Percentiles rank a stretch among this genome's conserved stretches.
phyloP scores from a whole-genome alignment of 805 yeast genomes.

The Lachancea lanzarotensis region DNA sequence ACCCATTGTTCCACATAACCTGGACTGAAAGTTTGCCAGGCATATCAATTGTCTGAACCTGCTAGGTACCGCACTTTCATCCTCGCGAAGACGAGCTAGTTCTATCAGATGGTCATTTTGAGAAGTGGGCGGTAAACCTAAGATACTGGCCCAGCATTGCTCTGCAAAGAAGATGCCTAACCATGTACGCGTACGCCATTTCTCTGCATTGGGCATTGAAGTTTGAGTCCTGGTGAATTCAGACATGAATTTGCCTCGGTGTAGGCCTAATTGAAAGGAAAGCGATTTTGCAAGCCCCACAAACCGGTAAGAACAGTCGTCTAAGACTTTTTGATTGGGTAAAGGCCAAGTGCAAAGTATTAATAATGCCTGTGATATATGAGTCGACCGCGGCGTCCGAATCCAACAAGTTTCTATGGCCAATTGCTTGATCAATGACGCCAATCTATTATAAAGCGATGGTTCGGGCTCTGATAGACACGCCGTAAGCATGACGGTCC shows the following conservation, averaged over 20 bases:
- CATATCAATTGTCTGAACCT: slow-evolving; percentile 66
- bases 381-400: slow-evolving; percentile 87
- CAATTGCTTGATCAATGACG: slow-evolving; percentile 72
- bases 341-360: slow-evolving; percentile 88
- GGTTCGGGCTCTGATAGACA: slow-evolving; percentile 86
- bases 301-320: slow-evolving; percentile 86
- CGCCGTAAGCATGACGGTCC: slow-evolving; percentile 87
- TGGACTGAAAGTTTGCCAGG: slow-evolving; percentile 75
- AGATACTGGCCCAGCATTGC: slow-evolving; percentile 81
- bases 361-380: slow-evolving; percentile 82
- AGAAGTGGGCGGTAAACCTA: slow-evolving; percentile 83
- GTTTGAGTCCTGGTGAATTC: slow-evolving; percentile 90
- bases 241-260: slow-evolving; percentile 83
- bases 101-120: slow-evolving; percentile 79
- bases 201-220: slow-evolving; percentile 80
- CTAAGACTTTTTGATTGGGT: slow-evolving; percentile 86
- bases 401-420: slow-evolving; percentile 93
- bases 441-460: slow-evolving; percentile 63
- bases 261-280: slow-evolving; percentile 81
- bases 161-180: slow-evolving; percentile 80
- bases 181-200: slow-evolving; percentile 94
- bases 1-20: slow-evolving; percentile 80
- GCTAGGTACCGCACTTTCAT: slow-evolving; percentile 45
- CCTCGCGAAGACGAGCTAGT: slow-evolving; percentile 60
- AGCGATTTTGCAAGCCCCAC: slow-evolving; percentile 80